Base-by-base conservation (phyloP, 768 basidiomycete species). In the Auriscalpium microsporum region DNA sequence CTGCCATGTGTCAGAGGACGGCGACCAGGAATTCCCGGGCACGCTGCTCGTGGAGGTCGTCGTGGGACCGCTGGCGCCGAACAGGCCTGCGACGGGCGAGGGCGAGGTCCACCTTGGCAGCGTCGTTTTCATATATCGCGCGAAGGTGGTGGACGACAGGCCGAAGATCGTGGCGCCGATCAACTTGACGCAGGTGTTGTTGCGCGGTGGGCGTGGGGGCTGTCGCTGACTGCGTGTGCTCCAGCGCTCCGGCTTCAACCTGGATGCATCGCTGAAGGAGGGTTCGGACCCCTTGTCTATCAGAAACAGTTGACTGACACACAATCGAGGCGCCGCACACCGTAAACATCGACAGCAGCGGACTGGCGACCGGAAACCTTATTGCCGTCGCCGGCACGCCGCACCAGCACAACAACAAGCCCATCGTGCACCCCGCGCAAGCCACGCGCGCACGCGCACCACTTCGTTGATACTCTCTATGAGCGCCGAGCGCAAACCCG, bases 211-310 rank as follows among this genome's bases (percentile, higher is more conserved):
- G n/a, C n/a, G n/a, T n/a, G n/a, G n/a, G n/a, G n/a, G n/a, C n/a
- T n/a, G n/a, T 28, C 5, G 23, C 23, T 28, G 23, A 28, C 23
- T 28, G 38, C 13, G 8, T 8, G 42, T 4, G 16, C 10, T 37
- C 52, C 56, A 89, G 85, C 87, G 88, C 66, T 89, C 86, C 86
- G 87, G 87, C 33, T 89, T 88, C 73, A 89, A 89, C 63, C 77
- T 89, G 11, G 83, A 86, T 36, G 86, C 84, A 1, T 87, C 85
- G 62, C 70, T 84, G 44, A 64, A 72, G 42, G 64, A 69, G 8
- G 73, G 70, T 6, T 61, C 68, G 3, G 75, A 78, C 36, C 65
- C 71, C 14, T 67, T 79, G 34, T 73, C 73, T 28, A 75, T 89
- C 42, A 75, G 79, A 10, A 10, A 13, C 14, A 10, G 46, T 34